Base-by-base conservation (phyloP, 495 filamentous ascomycete genomes). In the Hypoxylon fragiforme region DNA sequence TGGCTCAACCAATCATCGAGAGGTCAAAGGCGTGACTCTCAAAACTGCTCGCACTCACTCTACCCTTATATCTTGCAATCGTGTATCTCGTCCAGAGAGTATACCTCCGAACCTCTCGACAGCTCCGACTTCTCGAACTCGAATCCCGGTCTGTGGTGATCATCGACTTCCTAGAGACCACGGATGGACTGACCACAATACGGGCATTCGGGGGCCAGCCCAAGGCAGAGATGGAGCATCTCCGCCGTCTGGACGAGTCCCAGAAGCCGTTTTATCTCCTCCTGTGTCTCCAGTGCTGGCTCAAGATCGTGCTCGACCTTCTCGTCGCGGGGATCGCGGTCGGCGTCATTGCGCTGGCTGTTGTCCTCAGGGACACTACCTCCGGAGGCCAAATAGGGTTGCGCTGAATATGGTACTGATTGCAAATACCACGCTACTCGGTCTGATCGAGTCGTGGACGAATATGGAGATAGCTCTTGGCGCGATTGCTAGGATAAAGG, bases 41-140 rank as follows among this genome's bases (percentile, higher is more conserved):
- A 2, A 68, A 64, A 8, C 57, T 54, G 30, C 54, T 73, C 0
- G 58, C 63, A 5, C 26, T 66, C 9, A 57, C 56, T 6, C 34
- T 72, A 32, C 63, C 77, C 18, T 26, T 66, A 48, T 46, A 73
- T 41, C 47, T 70, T 39, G 11, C 66, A 3, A 41, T 72, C 2
- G 18, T 82, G n/a, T 81, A 65, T 31, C 3, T 76, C 1, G 46
- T 84, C 2, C 81, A 85, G 48, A 70, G 65, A 7, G 73, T 76
- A 63, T 86, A 86, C 46, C 71, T 85, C 0, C 73, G 78, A 11
- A 81, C 78, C 1, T 82, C 79, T 0, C 75, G 79, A 3, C 83
- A 85, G 52, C 44, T 87, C 2, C 75, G 83, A 14, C 55, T 85
- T 0, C 62, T 87, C 1, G 82, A 85, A 45, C 69, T 85, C 2